Conservation (phyloP, 2,329 filamentous ascomycete species). For the Madurella fahalii region DNA sequence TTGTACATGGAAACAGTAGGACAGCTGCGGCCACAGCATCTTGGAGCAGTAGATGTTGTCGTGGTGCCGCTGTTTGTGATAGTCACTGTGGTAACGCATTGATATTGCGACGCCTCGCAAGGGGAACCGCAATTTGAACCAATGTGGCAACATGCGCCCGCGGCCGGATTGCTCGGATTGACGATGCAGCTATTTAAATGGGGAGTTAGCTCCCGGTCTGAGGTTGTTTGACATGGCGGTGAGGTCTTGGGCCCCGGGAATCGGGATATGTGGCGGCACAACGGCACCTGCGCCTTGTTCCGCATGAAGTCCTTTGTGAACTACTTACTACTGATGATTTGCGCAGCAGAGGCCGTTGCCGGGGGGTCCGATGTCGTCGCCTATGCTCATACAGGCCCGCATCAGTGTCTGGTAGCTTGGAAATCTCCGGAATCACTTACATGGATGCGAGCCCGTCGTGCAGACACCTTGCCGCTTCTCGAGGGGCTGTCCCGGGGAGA, state of each 20-base stretch:
- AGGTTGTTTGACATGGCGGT: neutral
- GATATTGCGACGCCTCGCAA: conserved; percentile 30
- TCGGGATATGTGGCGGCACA: neutral
- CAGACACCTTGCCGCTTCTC: conserved; percentile 18
- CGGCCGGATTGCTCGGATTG: conserved; percentile 21
- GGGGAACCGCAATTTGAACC: conserved; percentile 30
- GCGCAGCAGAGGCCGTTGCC: conserved; percentile 18
- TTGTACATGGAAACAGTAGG: conserved; percentile 26
- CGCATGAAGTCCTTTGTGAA: neutral
- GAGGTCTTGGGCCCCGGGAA: neutral
- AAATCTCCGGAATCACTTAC: conserved; percentile 8
- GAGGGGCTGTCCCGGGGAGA: conserved; percentile 14
- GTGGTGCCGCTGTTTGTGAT: conserved; percentile 23
- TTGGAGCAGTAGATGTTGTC: conserved; percentile 9
- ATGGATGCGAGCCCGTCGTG: conserved; percentile 16
- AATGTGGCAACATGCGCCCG: conserved; percentile 31
- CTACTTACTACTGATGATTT: conserved; percentile 22
- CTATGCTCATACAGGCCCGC: conserved; percentile 1
- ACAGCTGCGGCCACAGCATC: conserved; percentile 35
- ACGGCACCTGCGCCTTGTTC: neutral
- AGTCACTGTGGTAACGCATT: conserved; percentile 29
- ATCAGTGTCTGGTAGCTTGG: neutral
- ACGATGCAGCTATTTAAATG: conserved; percentile 30
- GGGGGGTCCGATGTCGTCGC: conserved; percentile 19
- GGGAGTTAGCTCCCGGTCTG: neutral